A percentile compares a stretch with the other conserved stretches of the same genome.
Evolutionary conservation across 2,329 filamentous ascomycete species (phyloP).

Genomic region (Neonectria hederae): DNA sequence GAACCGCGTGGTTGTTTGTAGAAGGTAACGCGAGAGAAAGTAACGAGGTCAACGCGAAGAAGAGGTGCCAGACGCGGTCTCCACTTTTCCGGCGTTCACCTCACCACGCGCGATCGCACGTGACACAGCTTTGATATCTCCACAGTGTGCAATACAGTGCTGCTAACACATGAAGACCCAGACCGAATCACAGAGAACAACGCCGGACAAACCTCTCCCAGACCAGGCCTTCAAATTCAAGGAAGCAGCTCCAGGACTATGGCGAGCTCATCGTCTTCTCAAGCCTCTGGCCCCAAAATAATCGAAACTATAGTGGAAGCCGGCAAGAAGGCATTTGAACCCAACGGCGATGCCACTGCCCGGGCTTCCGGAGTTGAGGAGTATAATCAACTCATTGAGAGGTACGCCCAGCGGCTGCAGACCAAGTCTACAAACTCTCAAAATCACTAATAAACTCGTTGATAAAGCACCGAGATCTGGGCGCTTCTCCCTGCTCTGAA

Average conservation of each 20-base stretch:
- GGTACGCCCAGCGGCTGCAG: conserved; percentile 47
- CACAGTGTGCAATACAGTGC: conserved; percentile 32
- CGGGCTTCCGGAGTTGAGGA: conserved; percentile 49
- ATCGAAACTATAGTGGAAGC: conserved; percentile 49
- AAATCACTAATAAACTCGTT: conserved; percentile 17
- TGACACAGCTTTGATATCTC: conserved; percentile 29
- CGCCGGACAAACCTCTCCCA: conserved; percentile 32
- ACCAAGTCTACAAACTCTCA: background rate
- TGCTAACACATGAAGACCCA: conserved; percentile 36
- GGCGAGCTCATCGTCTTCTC: conserved; percentile 38
- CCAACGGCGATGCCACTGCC: conserved; percentile 47
- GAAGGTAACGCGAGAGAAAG: conserved; percentile 15
- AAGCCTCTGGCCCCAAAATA: conserved; percentile 42
- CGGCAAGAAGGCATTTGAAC: conserved; percentile 61
- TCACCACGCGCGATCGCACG: conserved; percentile 36
- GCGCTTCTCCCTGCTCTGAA: conserved; percentile 70
- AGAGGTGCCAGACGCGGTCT: conserved; percentile 19
- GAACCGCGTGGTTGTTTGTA: conserved; percentile 32
- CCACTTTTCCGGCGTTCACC: conserved; percentile 18
- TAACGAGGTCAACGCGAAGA: conserved; percentile 11
- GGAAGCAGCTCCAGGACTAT: conserved; percentile 31
- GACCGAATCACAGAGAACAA: conserved; percentile 20
- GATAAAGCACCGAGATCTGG: conserved; percentile 53
- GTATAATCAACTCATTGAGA: conserved; percentile 59
- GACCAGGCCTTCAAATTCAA: conserved; percentile 8